phyloP scores from a whole-genome alignment of 2,329 filamentous ascomycete genomes.

The Fusarium succisae region DNA sequence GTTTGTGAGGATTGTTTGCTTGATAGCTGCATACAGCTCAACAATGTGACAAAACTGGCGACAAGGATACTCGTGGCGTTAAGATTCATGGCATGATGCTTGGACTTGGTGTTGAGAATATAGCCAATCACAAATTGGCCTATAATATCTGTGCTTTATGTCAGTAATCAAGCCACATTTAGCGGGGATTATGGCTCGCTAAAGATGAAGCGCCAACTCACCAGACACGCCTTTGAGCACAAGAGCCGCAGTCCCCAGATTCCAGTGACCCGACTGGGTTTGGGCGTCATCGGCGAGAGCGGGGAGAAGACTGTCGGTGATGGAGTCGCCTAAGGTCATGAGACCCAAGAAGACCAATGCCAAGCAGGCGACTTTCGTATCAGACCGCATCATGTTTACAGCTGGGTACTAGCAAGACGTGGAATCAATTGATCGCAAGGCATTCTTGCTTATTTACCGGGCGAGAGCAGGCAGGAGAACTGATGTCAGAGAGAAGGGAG shows the following conservation, averaged over 20 bases:
- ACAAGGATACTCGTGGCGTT: not conserved
- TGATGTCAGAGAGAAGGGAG: no score
- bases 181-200: no score
- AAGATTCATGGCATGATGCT: not conserved
- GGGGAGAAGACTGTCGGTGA: not conserved
- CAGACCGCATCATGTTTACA: not conserved
- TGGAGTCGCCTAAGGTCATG: not conserved
- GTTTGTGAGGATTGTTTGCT: no score
- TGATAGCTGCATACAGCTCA: not conserved
- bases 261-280: not conserved
- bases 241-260: not conserved
- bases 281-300: not conserved
- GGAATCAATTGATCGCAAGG: not conserved
- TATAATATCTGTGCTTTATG: not conserved
- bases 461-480: no score
- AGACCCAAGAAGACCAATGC: not conserved
- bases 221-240: not conserved
- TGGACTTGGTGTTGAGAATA: not conserved
- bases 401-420: not conserved
- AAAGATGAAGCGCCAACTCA: not conserved
- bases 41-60: not conserved
- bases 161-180: not conserved
- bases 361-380: not conserved
- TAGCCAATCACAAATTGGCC: not conserved
- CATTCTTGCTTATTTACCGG: not conserved